Conservation (phyloP, 306 rosid species). For the Styphnolobium japonicum region DNA sequence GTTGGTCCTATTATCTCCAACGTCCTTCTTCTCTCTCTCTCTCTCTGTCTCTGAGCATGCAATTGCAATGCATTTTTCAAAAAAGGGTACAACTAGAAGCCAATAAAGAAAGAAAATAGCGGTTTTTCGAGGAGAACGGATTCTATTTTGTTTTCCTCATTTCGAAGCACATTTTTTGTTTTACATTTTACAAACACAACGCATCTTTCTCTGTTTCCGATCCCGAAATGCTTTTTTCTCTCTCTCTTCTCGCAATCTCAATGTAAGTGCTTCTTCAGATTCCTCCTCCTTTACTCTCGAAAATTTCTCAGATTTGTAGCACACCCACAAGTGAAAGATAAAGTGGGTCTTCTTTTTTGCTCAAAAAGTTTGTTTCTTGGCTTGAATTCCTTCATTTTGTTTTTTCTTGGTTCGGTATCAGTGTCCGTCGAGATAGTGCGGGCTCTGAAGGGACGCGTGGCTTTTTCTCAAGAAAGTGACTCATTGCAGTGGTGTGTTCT, state of each 20-base stretch:
- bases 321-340: background rate
- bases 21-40: background rate
- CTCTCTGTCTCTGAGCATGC: background rate
- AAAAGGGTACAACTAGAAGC: background rate
- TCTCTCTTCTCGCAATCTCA: background rate
- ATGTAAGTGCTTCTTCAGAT: slow-evolving; percentile 23
- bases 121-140: background rate
- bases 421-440: background rate
- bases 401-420: no score
- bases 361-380: slow-evolving; percentile 15
- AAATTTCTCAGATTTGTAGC: background rate
- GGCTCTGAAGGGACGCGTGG: background rate
- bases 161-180: no score
- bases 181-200: no score
- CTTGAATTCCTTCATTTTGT: background rate
- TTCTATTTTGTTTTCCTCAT: background rate
- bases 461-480: slow-evolving; percentile 1
- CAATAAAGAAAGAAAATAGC: background rate
- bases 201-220: slow-evolving; percentile 24
- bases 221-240: background rate
- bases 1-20: background rate
- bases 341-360: slow-evolving; percentile 28
- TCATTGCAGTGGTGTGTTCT: background rate
- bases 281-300: background rate
- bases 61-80: background rate